Percentiles rank a stretch among this genome's conserved stretches.
Conservation (phyloP, 768 basidiomycete species). For the Kwoniella botswanensis region DNA sequence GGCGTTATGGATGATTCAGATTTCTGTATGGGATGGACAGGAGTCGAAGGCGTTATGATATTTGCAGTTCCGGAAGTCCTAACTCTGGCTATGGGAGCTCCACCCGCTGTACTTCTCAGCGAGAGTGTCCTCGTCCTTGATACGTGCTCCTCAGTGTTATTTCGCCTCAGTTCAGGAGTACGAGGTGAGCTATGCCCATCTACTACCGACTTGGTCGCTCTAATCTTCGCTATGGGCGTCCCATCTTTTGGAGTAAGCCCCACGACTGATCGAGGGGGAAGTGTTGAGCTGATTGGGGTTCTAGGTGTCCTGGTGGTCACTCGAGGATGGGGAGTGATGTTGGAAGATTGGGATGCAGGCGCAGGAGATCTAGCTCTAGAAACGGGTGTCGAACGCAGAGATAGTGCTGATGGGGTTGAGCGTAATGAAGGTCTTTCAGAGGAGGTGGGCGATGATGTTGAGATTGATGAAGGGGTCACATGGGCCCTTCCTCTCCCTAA, state of each 20-base stretch:
- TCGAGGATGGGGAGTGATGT: background rate
- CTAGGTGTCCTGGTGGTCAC: constrained; percentile 8
- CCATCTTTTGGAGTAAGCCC: constrained; percentile 1
- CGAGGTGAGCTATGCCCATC: constrained; percentile 12
- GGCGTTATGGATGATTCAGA: background rate
- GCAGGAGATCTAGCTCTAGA: constrained; percentile 23
- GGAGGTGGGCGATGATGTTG: constrained; percentile 5
- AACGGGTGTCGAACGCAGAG: constrained; percentile 12
- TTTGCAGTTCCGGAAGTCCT: constrained; percentile 3
- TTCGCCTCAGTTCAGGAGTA: constrained; percentile 19
- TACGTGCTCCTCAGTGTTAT: background rate
- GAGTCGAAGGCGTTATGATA: background rate
- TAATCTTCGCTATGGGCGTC: constrained; percentile 15
- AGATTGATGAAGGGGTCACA: constrained; percentile 6
- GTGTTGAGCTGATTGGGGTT: background rate
- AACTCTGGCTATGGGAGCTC: constrained; percentile 9
- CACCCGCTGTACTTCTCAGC: constrained; percentile 5
- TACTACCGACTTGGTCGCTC: constrained; percentile 12
- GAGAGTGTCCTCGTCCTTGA: constrained; percentile 17
- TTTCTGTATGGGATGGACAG: background rate
- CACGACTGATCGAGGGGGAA: background rate
- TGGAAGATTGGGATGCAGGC: constrained; percentile 6
- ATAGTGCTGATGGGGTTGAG: constrained; percentile 13
- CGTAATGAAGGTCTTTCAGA: constrained; percentile 13
- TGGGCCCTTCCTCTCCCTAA: constrained; percentile 10